Conservation (phyloP, 371 early-diverging fungal genomes). For the Synchytrium microbalum region DNA sequence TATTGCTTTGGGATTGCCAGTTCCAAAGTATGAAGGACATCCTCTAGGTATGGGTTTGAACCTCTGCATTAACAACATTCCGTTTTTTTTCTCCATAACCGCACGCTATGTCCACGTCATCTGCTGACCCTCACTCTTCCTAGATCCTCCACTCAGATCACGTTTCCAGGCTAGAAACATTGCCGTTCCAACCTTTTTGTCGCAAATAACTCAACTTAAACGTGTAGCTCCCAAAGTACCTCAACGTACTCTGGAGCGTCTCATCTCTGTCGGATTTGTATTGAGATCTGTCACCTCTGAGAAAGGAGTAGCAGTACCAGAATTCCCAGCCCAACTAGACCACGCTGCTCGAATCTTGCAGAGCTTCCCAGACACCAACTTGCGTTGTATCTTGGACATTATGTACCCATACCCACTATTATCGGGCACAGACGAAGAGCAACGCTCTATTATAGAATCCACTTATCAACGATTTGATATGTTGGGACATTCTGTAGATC, state of each 20-base stretch:
- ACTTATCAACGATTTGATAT: slow-evolving; percentile 67
- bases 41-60: slow-evolving; percentile 34
- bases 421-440: slow-evolving; percentile 52
- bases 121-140: background rate
- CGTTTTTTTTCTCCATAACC: no score
- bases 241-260: slow-evolving; percentile 48
- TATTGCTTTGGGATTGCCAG: slow-evolving; percentile 71
- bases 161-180: slow-evolving; percentile 59
- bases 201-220: slow-evolving; percentile 42
- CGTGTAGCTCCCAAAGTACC: slow-evolving; percentile 38
- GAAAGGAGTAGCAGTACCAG: slow-evolving; percentile 55
- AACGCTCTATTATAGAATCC: slow-evolving; percentile 51
- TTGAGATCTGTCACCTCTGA: slow-evolving; percentile 40
- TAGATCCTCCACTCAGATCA: slow-evolving; percentile 73
- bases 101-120: no score
- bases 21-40: slow-evolving; percentile 68
- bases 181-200: slow-evolving; percentile 47
- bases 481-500: slow-evolving; percentile 8
- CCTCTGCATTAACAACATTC: no score
- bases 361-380: slow-evolving; percentile 43
- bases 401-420: slow-evolving; percentile 61
- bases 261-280: slow-evolving; percentile 57
- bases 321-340: slow-evolving; percentile 61
- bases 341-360: slow-evolving; percentile 42
- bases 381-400: slow-evolving; percentile 53